Percentiles rank a stretch among this genome's conserved stretches.
Conservation (phyloP, 768 basidiomycete species). For the Antrodiella citrinella region DNA sequence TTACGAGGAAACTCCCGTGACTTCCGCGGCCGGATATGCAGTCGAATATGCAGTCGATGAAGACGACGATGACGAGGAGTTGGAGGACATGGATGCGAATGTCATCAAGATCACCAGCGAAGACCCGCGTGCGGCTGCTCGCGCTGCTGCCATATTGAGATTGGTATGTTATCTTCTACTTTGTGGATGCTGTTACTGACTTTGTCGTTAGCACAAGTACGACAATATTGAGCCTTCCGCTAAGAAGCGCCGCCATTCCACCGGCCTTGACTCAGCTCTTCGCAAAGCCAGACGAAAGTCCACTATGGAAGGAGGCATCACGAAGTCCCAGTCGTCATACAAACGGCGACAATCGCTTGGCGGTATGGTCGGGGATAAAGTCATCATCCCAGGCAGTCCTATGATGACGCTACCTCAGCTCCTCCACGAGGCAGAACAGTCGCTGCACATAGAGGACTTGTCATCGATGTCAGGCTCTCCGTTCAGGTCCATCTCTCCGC, state of each 20-base stretch:
- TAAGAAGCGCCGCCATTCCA: conserved; percentile 10
- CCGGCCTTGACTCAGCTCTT: conserved; percentile 11
- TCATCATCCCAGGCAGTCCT: conserved; percentile 49
- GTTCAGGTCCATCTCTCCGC: neutral
- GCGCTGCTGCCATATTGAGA: conserved; percentile 90
- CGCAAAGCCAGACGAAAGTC: conserved; percentile 27
- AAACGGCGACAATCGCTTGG: conserved; percentile 24
- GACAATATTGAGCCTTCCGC: conserved; percentile 57
- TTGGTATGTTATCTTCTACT: conserved; percentile 42
- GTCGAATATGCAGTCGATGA: neutral
- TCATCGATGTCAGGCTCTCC: conserved; percentile 10
- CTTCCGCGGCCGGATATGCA: neutral
- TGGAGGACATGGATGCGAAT: conserved; percentile 38
- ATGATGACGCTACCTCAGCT: conserved; percentile 46
- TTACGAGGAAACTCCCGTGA: neutral
- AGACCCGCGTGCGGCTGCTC: conserved; percentile 80
- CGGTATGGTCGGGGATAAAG: conserved; percentile 39
- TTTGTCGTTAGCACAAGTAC: conserved; percentile 59
- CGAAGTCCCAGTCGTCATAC: conserved; percentile 14
- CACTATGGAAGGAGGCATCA: conserved; percentile 22
- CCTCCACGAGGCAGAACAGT: conserved; percentile 47
- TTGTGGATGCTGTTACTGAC: neutral
- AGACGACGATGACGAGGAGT: conserved; percentile 22
- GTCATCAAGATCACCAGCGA: conserved; percentile 79
- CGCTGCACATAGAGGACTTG: conserved; percentile 23